Conservation (phyloP, 176 grass and related monocot genomes). For the Cenchrus purpureus region DNA sequence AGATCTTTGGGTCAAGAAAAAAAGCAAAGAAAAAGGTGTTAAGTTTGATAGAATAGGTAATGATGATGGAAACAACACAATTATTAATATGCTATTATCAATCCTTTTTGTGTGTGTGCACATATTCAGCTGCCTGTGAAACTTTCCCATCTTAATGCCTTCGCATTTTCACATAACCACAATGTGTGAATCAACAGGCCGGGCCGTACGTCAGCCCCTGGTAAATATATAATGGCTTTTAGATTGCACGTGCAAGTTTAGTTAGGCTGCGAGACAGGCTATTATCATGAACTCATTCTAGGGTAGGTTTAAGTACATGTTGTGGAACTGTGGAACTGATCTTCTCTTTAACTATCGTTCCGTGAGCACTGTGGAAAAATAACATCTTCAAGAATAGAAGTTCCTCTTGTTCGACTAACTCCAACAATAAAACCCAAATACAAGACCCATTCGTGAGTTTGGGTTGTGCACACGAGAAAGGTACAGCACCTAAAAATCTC, state of each 20-base stretch:
- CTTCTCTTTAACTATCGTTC: not conserved
- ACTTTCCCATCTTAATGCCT: not conserved
- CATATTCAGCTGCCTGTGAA: not conserved
- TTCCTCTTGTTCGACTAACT: not conserved
- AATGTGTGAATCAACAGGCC: not conserved
- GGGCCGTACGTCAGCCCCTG: not conserved
- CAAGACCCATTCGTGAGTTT: no score
- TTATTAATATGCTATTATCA: not conserved
- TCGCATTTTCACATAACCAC: not conserved
- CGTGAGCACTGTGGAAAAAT: not conserved
- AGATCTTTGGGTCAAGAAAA: not conserved
- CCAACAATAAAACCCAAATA: no score
- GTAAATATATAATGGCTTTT: not conserved
- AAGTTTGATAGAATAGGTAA: not conserved
- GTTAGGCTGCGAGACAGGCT: not conserved
- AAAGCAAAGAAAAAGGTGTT: not conserved
- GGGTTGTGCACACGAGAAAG: no score
- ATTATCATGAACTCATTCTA: not conserved
- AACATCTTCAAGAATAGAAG: not conserved
- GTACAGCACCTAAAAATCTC: no score
- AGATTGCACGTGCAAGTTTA: not conserved
- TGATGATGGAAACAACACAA: not conserved
- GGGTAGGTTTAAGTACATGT: not conserved
- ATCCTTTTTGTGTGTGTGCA: not conserved
- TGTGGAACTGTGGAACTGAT: not conserved